Percentiles rank a stretch among this genome's conserved stretches.
Evolutionary conservation across 148 eudicot species (phyloP).

Genomic region (Dianthus caryophyllus): DNA sequence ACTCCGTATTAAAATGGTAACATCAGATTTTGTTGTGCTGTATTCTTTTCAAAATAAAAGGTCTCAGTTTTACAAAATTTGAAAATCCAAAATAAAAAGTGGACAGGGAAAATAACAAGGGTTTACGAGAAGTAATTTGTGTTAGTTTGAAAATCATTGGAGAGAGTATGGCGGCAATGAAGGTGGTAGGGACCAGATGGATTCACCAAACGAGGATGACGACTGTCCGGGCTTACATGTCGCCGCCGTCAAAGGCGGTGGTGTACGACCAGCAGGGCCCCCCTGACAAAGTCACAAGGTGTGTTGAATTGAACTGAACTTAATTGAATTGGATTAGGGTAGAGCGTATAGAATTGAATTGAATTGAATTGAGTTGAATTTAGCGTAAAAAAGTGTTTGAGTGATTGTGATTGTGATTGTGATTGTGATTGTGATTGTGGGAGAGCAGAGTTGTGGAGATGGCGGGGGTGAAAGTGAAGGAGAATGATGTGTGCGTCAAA

Average conservation of each 20-base stretch:
- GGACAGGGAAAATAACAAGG: too few species aligned
- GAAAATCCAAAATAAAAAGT: too few species aligned
- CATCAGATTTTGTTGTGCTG: too few species aligned
- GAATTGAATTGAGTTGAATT: not conserved
- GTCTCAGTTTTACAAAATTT: too few species aligned
- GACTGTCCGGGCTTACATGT: slow-evolving; percentile 44
- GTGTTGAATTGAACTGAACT: too few species aligned
- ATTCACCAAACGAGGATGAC: not conserved
- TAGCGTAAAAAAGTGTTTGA: not conserved
- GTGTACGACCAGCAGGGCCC: slow-evolving; percentile 72
- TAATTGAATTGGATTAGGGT: too few species aligned
- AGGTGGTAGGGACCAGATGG: slow-evolving; percentile 24
- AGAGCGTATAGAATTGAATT: not conserved
- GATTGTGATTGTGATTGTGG: too few species aligned
- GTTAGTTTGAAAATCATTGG: not conserved
- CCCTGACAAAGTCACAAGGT: slow-evolving; percentile 71
- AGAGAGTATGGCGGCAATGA: slow-evolving; percentile 32
- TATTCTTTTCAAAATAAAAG: too few species aligned
- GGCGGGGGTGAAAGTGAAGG: slow-evolving; percentile 59
- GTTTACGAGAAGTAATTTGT: too few species aligned
- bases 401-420: too few species aligned
- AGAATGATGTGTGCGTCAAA: slow-evolving; percentile 74
- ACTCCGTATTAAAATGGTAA: too few species aligned
- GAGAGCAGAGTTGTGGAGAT: slow-evolving; percentile 57
- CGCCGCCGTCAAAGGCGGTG: slow-evolving; percentile 82